Evolutionary conservation across 495 filamentous ascomycete genomes (phyloP), one percentile per base, ranked within the genome.

Genomic region (Penicillium lagena): DNA sequence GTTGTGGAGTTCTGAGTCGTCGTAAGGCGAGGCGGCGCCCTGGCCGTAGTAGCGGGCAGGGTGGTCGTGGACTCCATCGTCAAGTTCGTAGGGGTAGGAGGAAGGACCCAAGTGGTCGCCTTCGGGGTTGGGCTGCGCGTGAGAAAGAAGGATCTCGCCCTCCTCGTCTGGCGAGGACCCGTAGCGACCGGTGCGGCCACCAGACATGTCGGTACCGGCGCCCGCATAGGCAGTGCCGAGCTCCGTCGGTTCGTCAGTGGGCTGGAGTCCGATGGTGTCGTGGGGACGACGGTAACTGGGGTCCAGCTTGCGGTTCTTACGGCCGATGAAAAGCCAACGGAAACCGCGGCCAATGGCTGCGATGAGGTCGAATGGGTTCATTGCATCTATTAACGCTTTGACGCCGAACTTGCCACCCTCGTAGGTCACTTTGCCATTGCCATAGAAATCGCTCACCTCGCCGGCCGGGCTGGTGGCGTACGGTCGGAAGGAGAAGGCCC

Each of bases 341-440:
- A 87, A 82, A 15, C 86, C 82, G 15, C 90, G 78, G 7, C 81
- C 84, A 31, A 85, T 74, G 9, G 85, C 86, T 63, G 89, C 91
- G 43, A 90, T 53, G 33, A 95, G 72, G 56, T 96, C 90, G 78
- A 87, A 85, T 13, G 86, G 76, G 55, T 94, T 94, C 67, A 93
- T 78, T 6, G 87, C 82, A 49, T 91, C 82, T 13, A 70, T 54
- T 4, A 91, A 63, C 9, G 86, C 86, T 46, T 67, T 72, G 31
- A 78, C 44, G 13, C 86, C 86, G 12, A 78, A 65, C 15, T 70
- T 72, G 6, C 87, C 86, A 12, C 86, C 85, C 44, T 74, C 59
- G 49, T 83, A 83, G 12, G 59, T 62, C 1, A 60, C 52, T 49
- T 72, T 74, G 37, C 73, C 73, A 51, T 72, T 77, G 40, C 63